phyloP scores from a whole-genome alignment of 2,329 filamentous ascomycete genomes.

The Aaosphaeria pasadenensis region DNA sequence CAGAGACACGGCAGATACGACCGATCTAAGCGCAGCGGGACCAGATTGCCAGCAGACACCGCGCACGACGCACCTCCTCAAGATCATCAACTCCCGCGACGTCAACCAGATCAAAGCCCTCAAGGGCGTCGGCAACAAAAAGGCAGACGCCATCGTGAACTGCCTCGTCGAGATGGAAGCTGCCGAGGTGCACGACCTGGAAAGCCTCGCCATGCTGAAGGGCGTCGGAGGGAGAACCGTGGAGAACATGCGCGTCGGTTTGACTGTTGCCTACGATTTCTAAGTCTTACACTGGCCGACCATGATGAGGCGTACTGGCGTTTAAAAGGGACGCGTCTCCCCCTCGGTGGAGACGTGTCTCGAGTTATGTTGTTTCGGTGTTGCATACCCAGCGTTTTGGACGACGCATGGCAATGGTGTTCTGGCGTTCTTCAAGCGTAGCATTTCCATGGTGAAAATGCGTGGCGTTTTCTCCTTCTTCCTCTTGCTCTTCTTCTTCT shows the following conservation, averaged over 20 bases:
- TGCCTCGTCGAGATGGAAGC: conserved; percentile 47
- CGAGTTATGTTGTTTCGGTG: too few relatives aligned
- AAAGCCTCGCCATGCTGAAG: conserved; percentile 45
- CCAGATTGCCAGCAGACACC: conserved; percentile 43
- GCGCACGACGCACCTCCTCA: conserved; percentile 60
- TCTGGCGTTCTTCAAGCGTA: not conserved
- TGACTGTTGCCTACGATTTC: conserved; percentile 24
- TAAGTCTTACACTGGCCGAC: conserved; percentile 4
- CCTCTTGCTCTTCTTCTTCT: too few relatives aligned
- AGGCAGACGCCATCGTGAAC: conserved; percentile 56
- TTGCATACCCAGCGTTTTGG: too few relatives aligned
- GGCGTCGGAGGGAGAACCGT: conserved; percentile 51
- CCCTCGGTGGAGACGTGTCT: not conserved
- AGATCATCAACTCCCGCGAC: conserved; percentile 72
- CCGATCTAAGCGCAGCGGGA: conserved; percentile 4
- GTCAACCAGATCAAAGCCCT: conserved; percentile 62
- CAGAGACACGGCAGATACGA: conserved; percentile 22
- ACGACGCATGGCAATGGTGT: conserved; percentile 7
- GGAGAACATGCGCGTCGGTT: conserved; percentile 48
- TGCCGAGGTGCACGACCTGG: conserved; percentile 40
- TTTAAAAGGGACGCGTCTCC: not conserved
- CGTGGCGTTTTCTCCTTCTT: too few relatives aligned
- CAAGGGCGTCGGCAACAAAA: conserved; percentile 70
- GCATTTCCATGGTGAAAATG: too few relatives aligned
- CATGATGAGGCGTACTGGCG: not conserved